These are phyloP conservation scores for Porodaedalea pini DNA, from an alignment of 1,284 basidiomycete genomes.

Conservation along the genomic window DNA sequence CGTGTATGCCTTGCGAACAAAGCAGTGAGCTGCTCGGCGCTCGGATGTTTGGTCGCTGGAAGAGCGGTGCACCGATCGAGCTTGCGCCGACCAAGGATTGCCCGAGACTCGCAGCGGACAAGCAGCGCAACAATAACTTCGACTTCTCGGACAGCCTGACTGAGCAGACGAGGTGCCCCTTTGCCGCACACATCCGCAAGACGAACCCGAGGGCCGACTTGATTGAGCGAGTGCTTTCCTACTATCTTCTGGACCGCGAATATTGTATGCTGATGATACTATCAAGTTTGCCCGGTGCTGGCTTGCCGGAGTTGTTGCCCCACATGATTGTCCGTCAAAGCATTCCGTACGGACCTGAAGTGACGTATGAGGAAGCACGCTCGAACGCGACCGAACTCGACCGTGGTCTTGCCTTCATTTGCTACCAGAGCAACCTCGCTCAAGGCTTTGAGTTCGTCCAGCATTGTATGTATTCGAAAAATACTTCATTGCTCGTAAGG, in stretches of 20 bases:
- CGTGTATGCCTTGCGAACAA: constrained; percentile 35
- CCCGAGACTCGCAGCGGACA: constrained; percentile 36
- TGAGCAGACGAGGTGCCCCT: constrained; percentile 47
- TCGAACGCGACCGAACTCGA: constrained; percentile 35
- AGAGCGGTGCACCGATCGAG: constrained; percentile 52
- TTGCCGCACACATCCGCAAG: constrained; percentile 54
- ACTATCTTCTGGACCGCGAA: no score
- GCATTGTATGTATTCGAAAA: constrained; percentile 17
- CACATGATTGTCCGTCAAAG: constrained; percentile 44
- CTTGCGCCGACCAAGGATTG: constrained; percentile 41
- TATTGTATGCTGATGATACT: no score
- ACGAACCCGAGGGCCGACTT: constrained; percentile 50
- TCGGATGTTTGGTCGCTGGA: constrained; percentile 54
- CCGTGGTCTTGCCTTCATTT: constrained; percentile 48
- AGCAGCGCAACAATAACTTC: constrained; percentile 44
- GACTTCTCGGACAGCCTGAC: constrained; percentile 32
- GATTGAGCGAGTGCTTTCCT: constrained; percentile 18
- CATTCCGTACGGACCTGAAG: constrained; percentile 46
- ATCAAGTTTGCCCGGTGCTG: no score
- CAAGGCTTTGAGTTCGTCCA: constrained; percentile 50
- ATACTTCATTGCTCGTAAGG: not conserved
- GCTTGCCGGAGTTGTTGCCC: no score
- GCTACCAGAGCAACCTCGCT: constrained; percentile 45
- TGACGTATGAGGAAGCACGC: constrained; percentile 34
- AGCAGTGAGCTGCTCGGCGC: constrained; percentile 50